These are phyloP conservation scores for Limonomyces culmigenus DNA, from an alignment of 1,284 basidiomycete genomes.

Conservation along the genomic window DNA sequence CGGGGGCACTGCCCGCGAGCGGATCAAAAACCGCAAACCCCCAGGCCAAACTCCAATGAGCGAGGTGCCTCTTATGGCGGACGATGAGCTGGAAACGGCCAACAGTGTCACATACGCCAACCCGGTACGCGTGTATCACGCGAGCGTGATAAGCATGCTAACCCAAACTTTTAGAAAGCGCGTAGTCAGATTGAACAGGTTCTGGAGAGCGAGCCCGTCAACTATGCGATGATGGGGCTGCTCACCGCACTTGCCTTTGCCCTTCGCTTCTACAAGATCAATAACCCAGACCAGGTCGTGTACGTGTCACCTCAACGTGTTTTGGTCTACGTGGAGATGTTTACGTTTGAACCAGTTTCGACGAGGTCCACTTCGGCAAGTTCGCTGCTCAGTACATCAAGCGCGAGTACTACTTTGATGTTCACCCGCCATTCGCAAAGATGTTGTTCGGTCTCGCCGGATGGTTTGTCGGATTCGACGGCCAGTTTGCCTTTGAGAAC, in stretches of 20 bases:
- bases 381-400: slow-evolving; percentile 86
- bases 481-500: slow-evolving; percentile 83
- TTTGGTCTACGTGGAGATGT: too few species aligned
- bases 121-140: too few species aligned
- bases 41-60: too few species aligned
- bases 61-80: too few species aligned
- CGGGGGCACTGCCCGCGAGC: too few species aligned
- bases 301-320: slow-evolving; percentile 38
- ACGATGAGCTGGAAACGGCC: too few species aligned
- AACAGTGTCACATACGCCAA: too few species aligned
- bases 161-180: background rate
- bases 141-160: too few species aligned
- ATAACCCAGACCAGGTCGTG: slow-evolving; percentile 90
- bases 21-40: too few species aligned
- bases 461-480: slow-evolving; percentile 95
- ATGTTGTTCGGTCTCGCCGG: slow-evolving; percentile 84
- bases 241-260: slow-evolving; percentile 66
- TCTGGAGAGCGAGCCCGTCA: slow-evolving; percentile 42
- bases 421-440: slow-evolving; percentile 94
- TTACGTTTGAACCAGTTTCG: slow-evolving; percentile 73
- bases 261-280: slow-evolving; percentile 86
- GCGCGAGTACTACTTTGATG: slow-evolving; percentile 97
- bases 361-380: slow-evolving; percentile 94
- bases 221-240: slow-evolving; percentile 34
- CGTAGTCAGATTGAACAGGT: slow-evolving; percentile 41